phyloP scores from a whole-genome alignment of 768 basidiomycete species.

The Collybia sordida region DNA sequence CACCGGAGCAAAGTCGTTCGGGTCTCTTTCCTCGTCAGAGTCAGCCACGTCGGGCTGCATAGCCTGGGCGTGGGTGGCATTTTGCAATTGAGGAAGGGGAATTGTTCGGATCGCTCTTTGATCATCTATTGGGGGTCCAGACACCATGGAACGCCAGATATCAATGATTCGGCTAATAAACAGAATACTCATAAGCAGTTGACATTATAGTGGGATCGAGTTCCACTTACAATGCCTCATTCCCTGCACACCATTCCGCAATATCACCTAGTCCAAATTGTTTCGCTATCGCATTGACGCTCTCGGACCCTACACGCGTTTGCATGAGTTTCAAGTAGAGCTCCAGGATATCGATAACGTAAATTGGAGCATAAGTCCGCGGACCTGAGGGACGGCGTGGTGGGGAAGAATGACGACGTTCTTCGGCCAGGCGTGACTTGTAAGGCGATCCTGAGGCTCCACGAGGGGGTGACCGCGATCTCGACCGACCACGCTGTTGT shows the following conservation, averaged over 20 bases:
- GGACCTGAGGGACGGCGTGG: background rate
- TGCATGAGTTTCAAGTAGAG: constrained; percentile 41
- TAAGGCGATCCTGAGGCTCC: background rate
- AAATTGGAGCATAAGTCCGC: constrained; percentile 26
- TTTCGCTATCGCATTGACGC: constrained; percentile 29
- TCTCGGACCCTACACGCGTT: constrained; percentile 13
- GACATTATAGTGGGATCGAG: too few relatives aligned
- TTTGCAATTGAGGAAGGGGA: background rate
- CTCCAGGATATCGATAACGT: constrained; percentile 39
- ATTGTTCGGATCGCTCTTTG: constrained; percentile 23
- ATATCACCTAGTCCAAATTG: constrained; percentile 29
- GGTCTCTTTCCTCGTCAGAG: constrained; percentile 31
- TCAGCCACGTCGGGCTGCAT: constrained; percentile 5
- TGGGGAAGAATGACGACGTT: background rate
- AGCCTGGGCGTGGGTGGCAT: background rate
- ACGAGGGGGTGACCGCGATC: constrained; percentile 21
- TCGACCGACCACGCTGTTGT: constrained; percentile 11
- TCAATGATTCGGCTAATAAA: constrained; percentile 32
- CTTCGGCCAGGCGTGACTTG: too few relatives aligned
- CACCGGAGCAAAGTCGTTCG: constrained; percentile 22
- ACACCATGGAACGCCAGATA: constrained; percentile 47
- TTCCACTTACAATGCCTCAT: constrained; percentile 46
- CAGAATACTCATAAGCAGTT: background rate
- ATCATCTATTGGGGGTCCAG: constrained; percentile 45
- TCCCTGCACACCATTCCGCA: constrained; percentile 47